phyloP scores from a whole-genome alignment of 73 alveolate genomes.

The Symbiodinium natans region DNA sequence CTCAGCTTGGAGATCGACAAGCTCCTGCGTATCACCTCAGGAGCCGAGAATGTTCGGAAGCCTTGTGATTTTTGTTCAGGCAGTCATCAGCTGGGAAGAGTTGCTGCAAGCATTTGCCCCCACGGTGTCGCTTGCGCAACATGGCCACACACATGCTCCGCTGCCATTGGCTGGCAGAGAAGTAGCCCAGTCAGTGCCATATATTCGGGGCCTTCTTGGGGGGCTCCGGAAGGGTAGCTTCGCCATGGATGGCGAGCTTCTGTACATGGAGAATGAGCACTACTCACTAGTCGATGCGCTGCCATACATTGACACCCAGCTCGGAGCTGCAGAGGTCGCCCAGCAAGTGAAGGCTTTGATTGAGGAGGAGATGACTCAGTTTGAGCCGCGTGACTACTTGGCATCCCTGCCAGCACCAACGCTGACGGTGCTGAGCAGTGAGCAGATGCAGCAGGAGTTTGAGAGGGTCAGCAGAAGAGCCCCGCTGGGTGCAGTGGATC shows the following conservation, averaged over 20 bases:
- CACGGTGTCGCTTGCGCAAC: not conserved
- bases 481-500: slow-evolving; percentile 68
- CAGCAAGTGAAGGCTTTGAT: slow-evolving; percentile 88
- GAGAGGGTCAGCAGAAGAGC: slow-evolving; percentile 38
- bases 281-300: slow-evolving; percentile 73
- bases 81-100: not conserved
- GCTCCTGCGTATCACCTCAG: slow-evolving; percentile 77
- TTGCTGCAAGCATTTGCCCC: not conserved
- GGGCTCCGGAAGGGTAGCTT: not conserved
- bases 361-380: slow-evolving; percentile 89
- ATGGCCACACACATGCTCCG: not conserved
- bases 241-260: slow-evolving; percentile 87
- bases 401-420: slow-evolving; percentile 71
- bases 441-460: slow-evolving; percentile 78
- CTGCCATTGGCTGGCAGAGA: not conserved
- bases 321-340: slow-evolving; percentile 83
- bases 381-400: slow-evolving; percentile 92
- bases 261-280: slow-evolving; percentile 92
- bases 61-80: not conserved
- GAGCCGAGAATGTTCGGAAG: not conserved
- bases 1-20: slow-evolving; percentile 91
- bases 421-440: slow-evolving; percentile 39
- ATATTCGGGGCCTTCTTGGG: not conserved
- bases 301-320: slow-evolving; percentile 91
- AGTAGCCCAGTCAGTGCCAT: not conserved